Evolutionary conservation across 345 rosid genomes (phyloP), one percentile per base, ranked within the genome.

Genomic region (Eucalyptus brandiana): DNA sequence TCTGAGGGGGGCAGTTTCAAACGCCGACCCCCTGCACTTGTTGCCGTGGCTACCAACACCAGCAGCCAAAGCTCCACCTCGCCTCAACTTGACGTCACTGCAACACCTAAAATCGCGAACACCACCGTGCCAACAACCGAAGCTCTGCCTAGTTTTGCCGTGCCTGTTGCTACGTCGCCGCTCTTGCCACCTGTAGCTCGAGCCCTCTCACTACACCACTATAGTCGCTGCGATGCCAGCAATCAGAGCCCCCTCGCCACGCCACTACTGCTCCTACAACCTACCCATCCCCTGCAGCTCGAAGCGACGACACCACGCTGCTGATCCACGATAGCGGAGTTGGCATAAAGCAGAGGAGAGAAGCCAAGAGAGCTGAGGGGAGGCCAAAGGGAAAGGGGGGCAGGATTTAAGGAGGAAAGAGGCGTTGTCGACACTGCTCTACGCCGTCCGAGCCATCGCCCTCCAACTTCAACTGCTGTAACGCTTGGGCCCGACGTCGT

Each of bases 21-120:
- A 16, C 2, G 19, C 0, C 3, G 8, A 16, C 53, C 53, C 1
- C 53, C 17, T 16, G 1, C 53, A 50, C 53, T 16, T 3, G 37
- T 4, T 16, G 1, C 19, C 8, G 0, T 0, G 19, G 19, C 0
- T 0, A 1, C 8, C 0, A 1, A 50, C 0, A 19, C 19, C 1
- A 50, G 1, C 1, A 50, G 0, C 0, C 0, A 3, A 50, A 50
- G 19, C 53, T 15, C 1, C 3, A 8, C 53, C 53, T 2, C 8
- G 3, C 53, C 53, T 50, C 19, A 16, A 50, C 53, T 3, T 3
- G 19, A 50, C 1, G 19, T 1, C 19, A 0, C 0, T 16, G 53
- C 1, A 1, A 1, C 53, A 50, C 53, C 19, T 50, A 8, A 2
- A 6, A 1, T 50, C 3, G 53, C 8, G 19, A 50, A 19, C 53